Evolutionary conservation across 2,329 filamentous ascomycete genomes (phyloP), one percentile per base, ranked within the genome.

Genomic region (Trichoderma sp.): DNA sequence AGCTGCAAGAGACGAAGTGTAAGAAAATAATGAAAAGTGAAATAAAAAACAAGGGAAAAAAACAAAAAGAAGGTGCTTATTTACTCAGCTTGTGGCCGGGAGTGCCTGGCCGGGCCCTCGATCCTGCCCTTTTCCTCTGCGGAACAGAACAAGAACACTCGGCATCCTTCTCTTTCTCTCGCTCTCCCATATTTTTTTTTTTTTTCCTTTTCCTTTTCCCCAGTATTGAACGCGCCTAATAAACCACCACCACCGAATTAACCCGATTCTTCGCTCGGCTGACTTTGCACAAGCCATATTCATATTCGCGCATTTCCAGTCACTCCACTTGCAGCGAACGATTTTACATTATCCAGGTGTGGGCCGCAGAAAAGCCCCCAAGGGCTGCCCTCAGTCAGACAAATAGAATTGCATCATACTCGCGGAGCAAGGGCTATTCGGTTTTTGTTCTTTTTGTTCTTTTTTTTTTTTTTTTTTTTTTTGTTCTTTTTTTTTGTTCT

Each of bases 261-360:
- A 56, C 58, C 68, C 68, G 68, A 69, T 7, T 43, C 18, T n/a
- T 43, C 30, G 37, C 28, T 61, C 68, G 68, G 63, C 55, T 69
- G 66, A 54, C 43, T 34, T 43, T 32, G 52, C 60, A 49, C 46
- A 49, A 49, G 46, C 43, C 58, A 58, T 66, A 69, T 69, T 69
- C 68, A 58, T 66, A 69, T 69, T 69, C 68, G 68, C 68, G 68
- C 68, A 69, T 61, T 63, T 59, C 30, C 24, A 37, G 21, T 28
- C 63, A 56, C 63, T 60, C 63, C 67, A 69, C 67, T 37, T 39
- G 55, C 56, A 51, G 63, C 59, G 34, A 55, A 56, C 43, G 68
- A 37, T 67, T 66, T 58, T 58, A 24, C n/a, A 51, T 58, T 58
- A 56, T 32, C 32, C 52, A 60, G 43, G 43, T 51, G 68, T 69